A percentile compares a stretch with the other conserved stretches of the same genome.
Evolutionary conservation across 2,329 filamentous ascomycete genomes (phyloP).

Genomic region (Chlorencoelia australis): DNA sequence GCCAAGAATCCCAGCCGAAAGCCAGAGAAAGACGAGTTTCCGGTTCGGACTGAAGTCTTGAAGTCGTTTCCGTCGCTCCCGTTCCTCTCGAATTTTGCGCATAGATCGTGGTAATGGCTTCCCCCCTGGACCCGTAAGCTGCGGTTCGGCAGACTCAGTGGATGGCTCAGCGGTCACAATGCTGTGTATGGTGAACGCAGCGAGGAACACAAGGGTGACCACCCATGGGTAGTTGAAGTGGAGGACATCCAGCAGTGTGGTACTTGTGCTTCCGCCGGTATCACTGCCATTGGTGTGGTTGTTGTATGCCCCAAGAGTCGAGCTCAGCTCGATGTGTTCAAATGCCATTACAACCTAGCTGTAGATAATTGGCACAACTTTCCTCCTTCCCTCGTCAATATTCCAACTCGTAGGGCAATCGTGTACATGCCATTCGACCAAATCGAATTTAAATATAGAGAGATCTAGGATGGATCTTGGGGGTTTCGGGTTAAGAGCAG

Average conservation of each 20-base stretch:
- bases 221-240: slow-evolving; percentile 49
- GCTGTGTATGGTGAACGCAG: slow-evolving; percentile 50
- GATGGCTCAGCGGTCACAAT: slow-evolving; percentile 39
- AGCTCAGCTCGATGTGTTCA: slow-evolving; percentile 18
- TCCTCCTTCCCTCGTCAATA: slow-evolving; percentile 24
- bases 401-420: slow-evolving; percentile 15
- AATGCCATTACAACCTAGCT: slow-evolving; percentile 26
- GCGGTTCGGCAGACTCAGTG: slow-evolving; percentile 22
- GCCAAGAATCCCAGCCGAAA: slow-evolving; percentile 59
- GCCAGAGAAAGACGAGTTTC: slow-evolving; percentile 65
- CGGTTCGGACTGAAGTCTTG: slow-evolving; percentile 51
- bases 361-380: slow-evolving; percentile 11
- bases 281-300: slow-evolving; percentile 11
- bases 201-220: slow-evolving; percentile 53
- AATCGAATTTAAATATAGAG: too few relatives aligned
- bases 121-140: slow-evolving; percentile 70
- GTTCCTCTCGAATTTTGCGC: slow-evolving; percentile 34
- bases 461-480: slow-evolving; percentile 12
- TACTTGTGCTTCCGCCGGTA: slow-evolving; percentile 7
- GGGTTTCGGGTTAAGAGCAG: slow-evolving; percentile 13
- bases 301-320: slow-evolving; percentile 5
- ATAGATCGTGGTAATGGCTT: slow-evolving; percentile 59
- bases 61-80: slow-evolving; percentile 31
- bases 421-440: slow-evolving; percentile 24
- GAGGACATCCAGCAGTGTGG: slow-evolving; percentile 20